phyloP scores from a whole-genome alignment of 306 rosid species.

The Begonia fuchsioides region DNA sequence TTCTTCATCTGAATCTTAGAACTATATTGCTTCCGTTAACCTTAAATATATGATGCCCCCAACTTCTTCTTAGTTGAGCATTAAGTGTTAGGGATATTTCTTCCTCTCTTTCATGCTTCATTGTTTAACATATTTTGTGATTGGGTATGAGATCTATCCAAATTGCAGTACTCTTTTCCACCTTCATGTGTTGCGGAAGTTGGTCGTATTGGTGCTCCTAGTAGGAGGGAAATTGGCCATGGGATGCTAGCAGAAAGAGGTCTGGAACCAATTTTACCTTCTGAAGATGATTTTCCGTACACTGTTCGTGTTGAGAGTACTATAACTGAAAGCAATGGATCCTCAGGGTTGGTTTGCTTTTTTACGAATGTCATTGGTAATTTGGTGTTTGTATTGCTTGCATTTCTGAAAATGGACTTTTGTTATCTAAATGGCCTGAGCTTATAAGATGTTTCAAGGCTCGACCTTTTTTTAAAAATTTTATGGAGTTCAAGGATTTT shows the following conservation, averaged over 20 bases:
- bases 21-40: neutral
- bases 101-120: neutral
- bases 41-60: too few species aligned
- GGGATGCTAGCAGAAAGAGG: constrained; percentile 98
- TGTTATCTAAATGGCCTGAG: too few species aligned
- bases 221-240: constrained; percentile 97
- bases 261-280: constrained; percentile 75
- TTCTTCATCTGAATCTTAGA: neutral
- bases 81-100: neutral
- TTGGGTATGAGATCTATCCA: neutral
- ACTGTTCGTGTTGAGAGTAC: constrained; percentile 97
- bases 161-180: constrained; percentile 82
- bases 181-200: constrained; percentile 96
- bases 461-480: too few species aligned
- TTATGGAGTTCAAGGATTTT: neutral
- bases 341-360: constrained; percentile 53
- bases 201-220: constrained; percentile 93
- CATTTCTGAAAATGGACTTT: too few species aligned
- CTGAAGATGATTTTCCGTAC: constrained; percentile 78
- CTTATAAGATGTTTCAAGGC: too few species aligned
- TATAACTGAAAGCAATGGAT: constrained; percentile 96
- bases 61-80: too few species aligned
- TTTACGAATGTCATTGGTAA: too few species aligned
- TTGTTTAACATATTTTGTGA: neutral
- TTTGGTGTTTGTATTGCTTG: too few species aligned